Evolutionary conservation across 78 protist genomes (phyloP).

Genomic region (Cavenderia fasciculata): DNA sequence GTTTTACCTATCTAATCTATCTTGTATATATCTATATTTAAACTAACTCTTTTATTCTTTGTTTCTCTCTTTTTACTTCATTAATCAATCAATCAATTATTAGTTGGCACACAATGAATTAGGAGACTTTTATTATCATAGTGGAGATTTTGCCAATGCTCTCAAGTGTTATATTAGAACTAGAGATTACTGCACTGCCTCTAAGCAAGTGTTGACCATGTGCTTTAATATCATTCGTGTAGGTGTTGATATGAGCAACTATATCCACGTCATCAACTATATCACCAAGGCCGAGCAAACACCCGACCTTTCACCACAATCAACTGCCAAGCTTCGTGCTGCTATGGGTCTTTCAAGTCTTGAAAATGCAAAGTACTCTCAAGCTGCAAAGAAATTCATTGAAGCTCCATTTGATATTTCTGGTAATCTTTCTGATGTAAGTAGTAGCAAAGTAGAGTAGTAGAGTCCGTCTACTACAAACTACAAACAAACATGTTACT

Average conservation of each 20-base stretch:
- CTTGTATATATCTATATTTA: background rate
- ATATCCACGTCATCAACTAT: slow-evolving; percentile 77
- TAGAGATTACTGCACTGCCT: slow-evolving; percentile 91
- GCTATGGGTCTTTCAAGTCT: slow-evolving; percentile 81
- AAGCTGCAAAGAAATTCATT: slow-evolving; percentile 81
- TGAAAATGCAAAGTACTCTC: slow-evolving; percentile 52
- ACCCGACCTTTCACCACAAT: slow-evolving; percentile 47
- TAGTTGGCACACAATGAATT: slow-evolving; percentile 87
- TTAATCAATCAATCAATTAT: background rate
- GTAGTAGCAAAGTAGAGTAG: background rate
- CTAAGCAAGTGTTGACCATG: slow-evolving; percentile 84
- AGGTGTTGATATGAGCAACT: slow-evolving; percentile 77
- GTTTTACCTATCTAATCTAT: no score
- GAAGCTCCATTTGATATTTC: slow-evolving; percentile 54
- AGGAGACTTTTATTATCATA: slow-evolving; percentile 80
- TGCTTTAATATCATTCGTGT: slow-evolving; percentile 85
- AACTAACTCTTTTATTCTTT: background rate
- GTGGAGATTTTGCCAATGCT: slow-evolving; percentile 87
- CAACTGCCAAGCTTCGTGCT: slow-evolving; percentile 66
- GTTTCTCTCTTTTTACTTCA: background rate
- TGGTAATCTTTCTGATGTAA: slow-evolving; percentile 38
- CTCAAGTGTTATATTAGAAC: slow-evolving; percentile 89
- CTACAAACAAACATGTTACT: background rate
- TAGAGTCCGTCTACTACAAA: background rate
- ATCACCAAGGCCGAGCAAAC: slow-evolving; percentile 82